A percentile compares a stretch with the other conserved stretches of the same genome.
These are phyloP conservation scores for Aspergillus ellipticus DNA, from an alignment of 495 filamentous ascomycete species.

Conservation along the genomic window DNA sequence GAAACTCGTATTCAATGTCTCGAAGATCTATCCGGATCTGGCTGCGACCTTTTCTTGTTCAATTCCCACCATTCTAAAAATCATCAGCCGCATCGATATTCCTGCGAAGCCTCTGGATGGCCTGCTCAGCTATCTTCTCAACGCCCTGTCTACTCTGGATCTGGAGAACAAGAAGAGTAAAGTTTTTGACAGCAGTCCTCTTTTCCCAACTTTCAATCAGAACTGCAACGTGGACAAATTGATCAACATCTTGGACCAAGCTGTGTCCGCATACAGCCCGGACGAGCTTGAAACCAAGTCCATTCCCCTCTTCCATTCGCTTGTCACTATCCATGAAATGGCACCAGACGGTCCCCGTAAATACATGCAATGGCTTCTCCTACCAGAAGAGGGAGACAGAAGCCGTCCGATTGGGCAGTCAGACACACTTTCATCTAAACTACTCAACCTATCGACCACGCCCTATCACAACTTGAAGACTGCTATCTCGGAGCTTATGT, in stretches of 20 bases:
- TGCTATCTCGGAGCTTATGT: slow-evolving; percentile 75
- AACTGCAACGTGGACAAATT: slow-evolving; percentile 63
- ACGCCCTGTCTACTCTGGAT: slow-evolving; percentile 76
- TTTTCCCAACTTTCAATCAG: slow-evolving; percentile 66
- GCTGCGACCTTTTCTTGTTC: slow-evolving; percentile 58
- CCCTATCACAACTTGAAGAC: slow-evolving; percentile 68
- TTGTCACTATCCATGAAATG: slow-evolving; percentile 67
- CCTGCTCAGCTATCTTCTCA: slow-evolving; percentile 63
- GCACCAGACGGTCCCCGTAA: slow-evolving; percentile 61
- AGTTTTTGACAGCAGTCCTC: slow-evolving; percentile 34
- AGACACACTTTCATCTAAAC: slow-evolving; percentile 67
- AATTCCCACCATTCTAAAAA: slow-evolving; percentile 67
- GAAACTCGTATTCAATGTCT: slow-evolving; percentile 87
- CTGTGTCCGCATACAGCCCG: slow-evolving; percentile 56
- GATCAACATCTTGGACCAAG: slow-evolving; percentile 67
- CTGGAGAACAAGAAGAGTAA: slow-evolving; percentile 50
- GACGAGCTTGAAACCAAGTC: slow-evolving; percentile 64
- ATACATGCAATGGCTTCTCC: slow-evolving; percentile 61
- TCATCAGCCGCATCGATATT: slow-evolving; percentile 58
- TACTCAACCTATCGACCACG: slow-evolving; percentile 77
- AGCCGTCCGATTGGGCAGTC: slow-evolving; percentile 71
- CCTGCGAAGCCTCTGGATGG: slow-evolving; percentile 57
- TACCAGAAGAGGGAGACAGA: slow-evolving; percentile 80
- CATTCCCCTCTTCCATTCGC: slow-evolving; percentile 66
- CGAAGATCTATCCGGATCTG: slow-evolving; percentile 62